These are phyloP conservation scores for Saccharomycopsis sp. DNA, from an alignment of 805 yeast species.

Conservation along the genomic window DNA sequence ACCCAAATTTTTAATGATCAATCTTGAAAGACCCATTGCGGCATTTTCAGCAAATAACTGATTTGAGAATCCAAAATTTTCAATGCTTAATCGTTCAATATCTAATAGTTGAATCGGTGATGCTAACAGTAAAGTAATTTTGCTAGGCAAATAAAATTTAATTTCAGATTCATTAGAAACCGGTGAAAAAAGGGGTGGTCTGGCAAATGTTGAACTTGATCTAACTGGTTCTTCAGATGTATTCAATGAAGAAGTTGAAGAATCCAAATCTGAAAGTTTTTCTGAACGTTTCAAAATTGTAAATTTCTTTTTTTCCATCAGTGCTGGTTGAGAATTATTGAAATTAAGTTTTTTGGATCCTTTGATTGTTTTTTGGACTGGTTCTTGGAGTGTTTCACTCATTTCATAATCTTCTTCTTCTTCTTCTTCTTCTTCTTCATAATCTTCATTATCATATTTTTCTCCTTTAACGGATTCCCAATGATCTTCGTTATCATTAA, in stretches of 20 bases:
- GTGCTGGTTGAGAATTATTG: neutral
- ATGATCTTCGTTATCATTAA: conserved; percentile 36
- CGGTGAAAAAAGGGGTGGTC: conserved; percentile 17
- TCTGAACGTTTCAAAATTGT: conserved; percentile 6
- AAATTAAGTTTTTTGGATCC: neutral
- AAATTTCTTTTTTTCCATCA: conserved; percentile 2
- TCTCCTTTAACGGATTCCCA: conserved; percentile 35
- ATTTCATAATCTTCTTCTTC: too few species aligned
- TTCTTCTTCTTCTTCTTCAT: neutral
- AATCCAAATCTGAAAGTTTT: too few species aligned
- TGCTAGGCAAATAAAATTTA: conserved; percentile 16
- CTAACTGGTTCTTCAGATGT: neutral
- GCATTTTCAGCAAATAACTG: conserved; percentile 50
- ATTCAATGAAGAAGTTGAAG: neutral
- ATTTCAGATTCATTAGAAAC: conserved; percentile 6
- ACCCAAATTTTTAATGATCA: conserved; percentile 54
- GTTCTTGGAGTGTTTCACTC: too few species aligned
- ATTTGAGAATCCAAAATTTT: conserved; percentile 40
- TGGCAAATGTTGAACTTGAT: conserved; percentile 1
- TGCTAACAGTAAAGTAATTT: conserved; percentile 39
- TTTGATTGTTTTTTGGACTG: neutral
- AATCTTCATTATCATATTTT: conserved; percentile 6
- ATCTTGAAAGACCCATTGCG: conserved; percentile 51
- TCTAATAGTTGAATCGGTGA: conserved; percentile 74
- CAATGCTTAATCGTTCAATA: conserved; percentile 50